A percentile compares a stretch with the other conserved stretches of the same genome.
These are phyloP conservation scores for Candida krabiensis DNA, from an alignment of 805 yeast species.

Conservation along the genomic window DNA sequence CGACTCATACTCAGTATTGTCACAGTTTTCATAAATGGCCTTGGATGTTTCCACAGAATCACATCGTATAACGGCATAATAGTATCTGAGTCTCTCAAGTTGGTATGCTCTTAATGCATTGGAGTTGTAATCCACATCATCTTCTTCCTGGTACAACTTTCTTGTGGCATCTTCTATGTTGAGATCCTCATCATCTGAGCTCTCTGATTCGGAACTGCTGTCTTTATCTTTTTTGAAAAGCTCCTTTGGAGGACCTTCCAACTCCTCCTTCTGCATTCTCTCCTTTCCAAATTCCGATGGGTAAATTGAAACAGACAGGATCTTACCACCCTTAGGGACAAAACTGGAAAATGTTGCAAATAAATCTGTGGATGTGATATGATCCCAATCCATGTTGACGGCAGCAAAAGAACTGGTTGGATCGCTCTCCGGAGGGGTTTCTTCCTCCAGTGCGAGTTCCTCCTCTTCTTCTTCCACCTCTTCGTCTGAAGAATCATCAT, in stretches of 20 bases:
- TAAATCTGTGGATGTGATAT: slow-evolving; percentile 80
- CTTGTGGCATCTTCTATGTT: slow-evolving; percentile 62
- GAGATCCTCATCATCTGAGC: slow-evolving; percentile 42
- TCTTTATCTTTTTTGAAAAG: slow-evolving; percentile 56
- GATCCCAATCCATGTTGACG: slow-evolving; percentile 97
- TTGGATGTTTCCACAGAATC: slow-evolving; percentile 71
- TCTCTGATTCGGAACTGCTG: slow-evolving; percentile 37
- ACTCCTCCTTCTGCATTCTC: slow-evolving; percentile 84
- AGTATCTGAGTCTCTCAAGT: slow-evolving; percentile 87
- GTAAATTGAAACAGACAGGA: slow-evolving; percentile 66
- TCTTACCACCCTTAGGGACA: slow-evolving; percentile 72
- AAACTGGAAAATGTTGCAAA: slow-evolving; percentile 88
- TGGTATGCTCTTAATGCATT: slow-evolving; percentile 86
- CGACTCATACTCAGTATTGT: slow-evolving; percentile 93
- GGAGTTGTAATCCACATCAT: slow-evolving; percentile 80
- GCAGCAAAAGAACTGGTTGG: slow-evolving; percentile 83
- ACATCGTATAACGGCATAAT: slow-evolving; percentile 87
- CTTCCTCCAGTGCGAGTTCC: slow-evolving; percentile 55
- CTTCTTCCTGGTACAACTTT: slow-evolving; percentile 75
- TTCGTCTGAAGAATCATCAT: slow-evolving; percentile 44
- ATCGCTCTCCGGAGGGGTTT: slow-evolving; percentile 80
- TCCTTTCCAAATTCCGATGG: slow-evolving; percentile 94
- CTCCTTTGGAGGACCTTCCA: slow-evolving; percentile 91
- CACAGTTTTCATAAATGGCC: slow-evolving; percentile 80
- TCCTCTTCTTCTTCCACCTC: slow-evolving; percentile 40